Percentiles rank a stretch among this genome's conserved stretches.
Conservation (phyloP, 2,329 filamentous ascomycete species). For the Penicillium corylophilum region DNA sequence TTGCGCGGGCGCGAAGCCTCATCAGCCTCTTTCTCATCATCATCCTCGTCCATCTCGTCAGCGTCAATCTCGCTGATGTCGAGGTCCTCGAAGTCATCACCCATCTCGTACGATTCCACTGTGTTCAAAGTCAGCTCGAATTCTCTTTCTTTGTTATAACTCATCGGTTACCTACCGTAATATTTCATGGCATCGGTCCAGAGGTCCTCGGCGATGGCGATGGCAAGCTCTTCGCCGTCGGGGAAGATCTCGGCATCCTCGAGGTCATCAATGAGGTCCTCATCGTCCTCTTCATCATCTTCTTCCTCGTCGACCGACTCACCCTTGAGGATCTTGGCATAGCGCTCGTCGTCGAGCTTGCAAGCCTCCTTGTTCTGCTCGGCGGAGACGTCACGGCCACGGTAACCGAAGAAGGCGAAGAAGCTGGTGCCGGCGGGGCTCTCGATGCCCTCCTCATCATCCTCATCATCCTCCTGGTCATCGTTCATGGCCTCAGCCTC, state of each 20-base stretch:
- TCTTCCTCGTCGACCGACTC: slow-evolving; percentile 50
- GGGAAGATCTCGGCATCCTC: slow-evolving; percentile 80
- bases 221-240: slow-evolving; percentile 78
- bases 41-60: slow-evolving; percentile 27
- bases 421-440: slow-evolving; percentile 71
- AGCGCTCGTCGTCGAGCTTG: slow-evolving; percentile 61
- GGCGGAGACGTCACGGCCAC: slow-evolving; percentile 65
- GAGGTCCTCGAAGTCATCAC: slow-evolving; percentile 60
- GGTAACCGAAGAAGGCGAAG: slow-evolving; percentile 87
- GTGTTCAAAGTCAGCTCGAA: slow-evolving; percentile 38
- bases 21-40: slow-evolving; percentile 33
- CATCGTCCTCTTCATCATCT: slow-evolving; percentile 42
- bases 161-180: slow-evolving; percentile 70
- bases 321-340: slow-evolving; percentile 50
- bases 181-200: slow-evolving; percentile 87
- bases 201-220: slow-evolving; percentile 79
- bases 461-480: slow-evolving; percentile 32
- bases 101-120: slow-evolving; percentile 71
- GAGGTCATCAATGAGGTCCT: slow-evolving; percentile 60
- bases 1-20: slow-evolving; percentile 51
- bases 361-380: slow-evolving; percentile 67
- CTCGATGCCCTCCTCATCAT: slow-evolving; percentile 42
- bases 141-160: too few relatives aligned
- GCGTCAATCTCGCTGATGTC: slow-evolving; percentile 53
- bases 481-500: slow-evolving; percentile 35